Evolutionary conservation across 2,329 filamentous ascomycete species (phyloP).

Genomic region (Byssoonygena ceratinophila): DNA sequence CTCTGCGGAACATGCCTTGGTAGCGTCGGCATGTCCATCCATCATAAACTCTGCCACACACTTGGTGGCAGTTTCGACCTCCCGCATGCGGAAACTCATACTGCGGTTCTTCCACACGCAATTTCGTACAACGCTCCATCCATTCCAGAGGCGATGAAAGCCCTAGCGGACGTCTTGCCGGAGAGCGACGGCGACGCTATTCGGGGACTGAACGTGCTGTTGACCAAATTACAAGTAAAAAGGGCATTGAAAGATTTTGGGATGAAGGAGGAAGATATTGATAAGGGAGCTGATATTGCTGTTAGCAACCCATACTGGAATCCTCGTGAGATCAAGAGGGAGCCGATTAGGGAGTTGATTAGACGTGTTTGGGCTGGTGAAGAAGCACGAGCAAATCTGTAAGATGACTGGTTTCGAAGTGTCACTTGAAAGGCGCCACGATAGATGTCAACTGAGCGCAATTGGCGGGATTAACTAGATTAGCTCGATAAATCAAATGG

Average conservation of each 20-base stretch:
- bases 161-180: conserved; percentile 45
- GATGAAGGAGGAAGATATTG: conserved; percentile 52
- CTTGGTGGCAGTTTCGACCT: conserved; percentile 54
- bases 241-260: conserved; percentile 46
- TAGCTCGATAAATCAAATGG: too few species aligned
- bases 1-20: conserved; percentile 53
- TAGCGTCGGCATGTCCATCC: conserved; percentile 51
- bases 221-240: conserved; percentile 46
- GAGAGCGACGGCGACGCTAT: conserved; percentile 50
- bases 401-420: conserved; percentile 11
- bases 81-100: conserved; percentile 56
- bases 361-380: conserved; percentile 53
- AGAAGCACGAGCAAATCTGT: conserved; percentile 44
- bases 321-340: conserved; percentile 45
- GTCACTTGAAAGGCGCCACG: not conserved
- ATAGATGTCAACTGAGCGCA: too few species aligned
- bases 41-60: conserved; percentile 58
- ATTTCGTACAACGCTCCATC: conserved; percentile 52
- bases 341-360: conserved; percentile 46
- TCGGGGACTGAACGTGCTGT: conserved; percentile 46
- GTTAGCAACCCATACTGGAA: conserved; percentile 51
- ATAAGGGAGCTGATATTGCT: conserved; percentile 50
- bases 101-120: conserved; percentile 52
- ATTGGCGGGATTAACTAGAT: too few species aligned
- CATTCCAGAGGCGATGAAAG: conserved; percentile 44